Evolutionary conservation across 805 yeast genomes (phyloP).

Genomic region (Hanseniaspora clermontiae): DNA sequence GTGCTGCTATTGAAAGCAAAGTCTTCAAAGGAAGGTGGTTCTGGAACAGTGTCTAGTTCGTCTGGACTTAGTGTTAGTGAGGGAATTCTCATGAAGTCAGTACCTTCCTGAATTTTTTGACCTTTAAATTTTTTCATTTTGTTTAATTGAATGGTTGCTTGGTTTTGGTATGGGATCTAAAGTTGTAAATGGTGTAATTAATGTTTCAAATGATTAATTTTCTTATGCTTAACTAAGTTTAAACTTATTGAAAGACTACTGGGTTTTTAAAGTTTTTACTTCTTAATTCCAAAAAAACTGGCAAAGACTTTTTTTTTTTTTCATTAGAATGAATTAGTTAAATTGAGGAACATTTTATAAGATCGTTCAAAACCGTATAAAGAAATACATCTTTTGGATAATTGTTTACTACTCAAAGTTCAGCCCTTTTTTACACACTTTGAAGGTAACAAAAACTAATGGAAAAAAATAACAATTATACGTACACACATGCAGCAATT

Average conservation of each 20-base stretch:
- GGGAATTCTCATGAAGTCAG: constrained; percentile 25
- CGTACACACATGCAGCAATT: background rate
- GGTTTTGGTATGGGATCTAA: background rate
- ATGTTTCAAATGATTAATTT: background rate
- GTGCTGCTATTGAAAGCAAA: background rate
- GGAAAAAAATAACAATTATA: background rate
- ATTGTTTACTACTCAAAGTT: background rate
- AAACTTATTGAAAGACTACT: background rate
- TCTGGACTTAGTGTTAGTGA: constrained; percentile 23
- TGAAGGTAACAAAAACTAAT: background rate
- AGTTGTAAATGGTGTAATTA: background rate
- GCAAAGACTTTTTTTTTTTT: no score
- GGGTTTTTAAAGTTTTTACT: no score
- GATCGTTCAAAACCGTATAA: background rate
- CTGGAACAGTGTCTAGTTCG: constrained; percentile 23
- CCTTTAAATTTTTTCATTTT: constrained; percentile 27
- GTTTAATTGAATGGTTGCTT: background rate
- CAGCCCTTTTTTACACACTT: background rate
- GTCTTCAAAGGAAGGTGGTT: constrained; percentile 13
- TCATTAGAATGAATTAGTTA: background rate
- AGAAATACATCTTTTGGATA: background rate
- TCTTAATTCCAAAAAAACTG: no score
- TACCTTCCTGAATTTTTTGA: constrained; percentile 20
- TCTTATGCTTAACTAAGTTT: background rate
- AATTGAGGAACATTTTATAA: background rate